A percentile compares a stretch with the other conserved stretches of the same genome.
Evolutionary conservation across 352 stramenopile genomes (phyloP).

Genomic region (Ophiocytium majus): DNA sequence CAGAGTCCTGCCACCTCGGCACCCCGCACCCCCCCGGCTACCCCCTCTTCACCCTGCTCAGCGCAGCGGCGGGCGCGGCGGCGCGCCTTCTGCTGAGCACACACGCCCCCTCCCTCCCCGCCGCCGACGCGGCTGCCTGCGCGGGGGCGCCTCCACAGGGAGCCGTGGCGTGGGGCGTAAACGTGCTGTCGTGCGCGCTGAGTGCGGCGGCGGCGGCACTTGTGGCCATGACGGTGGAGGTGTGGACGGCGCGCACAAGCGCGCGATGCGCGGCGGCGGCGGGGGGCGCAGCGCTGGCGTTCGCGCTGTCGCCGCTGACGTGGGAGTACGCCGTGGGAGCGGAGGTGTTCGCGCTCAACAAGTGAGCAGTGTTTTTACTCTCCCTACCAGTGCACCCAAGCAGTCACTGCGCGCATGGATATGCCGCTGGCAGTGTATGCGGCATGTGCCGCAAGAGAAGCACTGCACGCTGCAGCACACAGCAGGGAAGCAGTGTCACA

Average conservation of each 20-base stretch:
- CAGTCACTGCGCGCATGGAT: too few species aligned
- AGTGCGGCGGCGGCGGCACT: constrained; percentile 28
- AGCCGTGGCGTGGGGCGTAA: constrained; percentile 33
- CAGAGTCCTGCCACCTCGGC: constrained; percentile 83
- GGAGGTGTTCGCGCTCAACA: constrained; percentile 94
- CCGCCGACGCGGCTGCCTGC: too few species aligned
- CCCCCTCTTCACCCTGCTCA: constrained; percentile 28
- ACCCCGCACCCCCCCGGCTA: constrained; percentile 82
- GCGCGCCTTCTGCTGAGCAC: constrained; percentile 5
- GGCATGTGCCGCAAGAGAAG: too few species aligned
- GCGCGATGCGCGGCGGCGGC: constrained; percentile 30
- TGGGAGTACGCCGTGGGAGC: constrained; percentile 89
- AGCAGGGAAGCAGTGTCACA: too few species aligned
- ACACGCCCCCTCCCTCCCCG: background rate
- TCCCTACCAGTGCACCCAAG: too few species aligned
- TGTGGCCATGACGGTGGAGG: constrained; percentile 32
- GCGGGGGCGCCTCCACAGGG: too few species aligned
- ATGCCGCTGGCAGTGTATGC: too few species aligned
- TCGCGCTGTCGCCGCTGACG: constrained; percentile 82
- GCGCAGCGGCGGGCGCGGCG: background rate
- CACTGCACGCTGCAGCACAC: too few species aligned
- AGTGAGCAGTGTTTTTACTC: too few species aligned
- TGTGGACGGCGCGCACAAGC: constrained; percentile 27
- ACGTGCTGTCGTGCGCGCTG: constrained; percentile 38
- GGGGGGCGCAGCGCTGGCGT: constrained; percentile 59